Percentiles rank a stretch among this genome's conserved stretches.
Conservation (phyloP, 192 early-diverging fungal genomes). For the Mortierella antarctica region DNA sequence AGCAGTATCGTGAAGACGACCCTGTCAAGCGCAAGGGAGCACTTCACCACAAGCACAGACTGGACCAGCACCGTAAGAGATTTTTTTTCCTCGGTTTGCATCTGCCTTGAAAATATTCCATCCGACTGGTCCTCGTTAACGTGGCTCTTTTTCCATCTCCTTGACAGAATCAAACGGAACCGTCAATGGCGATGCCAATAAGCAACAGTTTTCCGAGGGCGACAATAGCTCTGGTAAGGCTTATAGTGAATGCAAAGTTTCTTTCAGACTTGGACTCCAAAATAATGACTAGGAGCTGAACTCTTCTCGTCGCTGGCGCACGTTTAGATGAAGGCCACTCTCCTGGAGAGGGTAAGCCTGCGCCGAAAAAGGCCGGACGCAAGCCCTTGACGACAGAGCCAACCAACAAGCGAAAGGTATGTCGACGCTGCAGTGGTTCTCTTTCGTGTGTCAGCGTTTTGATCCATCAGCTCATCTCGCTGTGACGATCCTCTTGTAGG, state of each 20-base stretch:
- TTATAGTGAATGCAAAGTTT: neutral
- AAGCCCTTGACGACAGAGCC: slow-evolving; percentile 71
- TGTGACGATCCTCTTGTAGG: slow-evolving; percentile 38
- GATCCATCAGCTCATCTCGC: neutral
- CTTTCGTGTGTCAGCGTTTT: neutral
- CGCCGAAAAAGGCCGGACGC: slow-evolving; percentile 68
- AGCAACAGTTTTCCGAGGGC: slow-evolving; percentile 24
- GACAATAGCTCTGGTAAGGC: slow-evolving; percentile 46
- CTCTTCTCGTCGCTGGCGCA: neutral
- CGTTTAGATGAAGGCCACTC: slow-evolving; percentile 39
- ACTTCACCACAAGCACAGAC: slow-evolving; percentile 11
- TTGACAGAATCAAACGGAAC: neutral
- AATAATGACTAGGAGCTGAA: neutral
- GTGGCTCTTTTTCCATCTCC: neutral
- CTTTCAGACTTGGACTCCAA: neutral
- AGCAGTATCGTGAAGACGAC: slow-evolving; percentile 56
- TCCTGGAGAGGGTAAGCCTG: slow-evolving; percentile 55
- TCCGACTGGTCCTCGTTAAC: neutral
- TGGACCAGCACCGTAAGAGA: slow-evolving; percentile 5
- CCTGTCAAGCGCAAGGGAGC: slow-evolving; percentile 58
- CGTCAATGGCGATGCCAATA: neutral
- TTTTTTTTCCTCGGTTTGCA: neutral
- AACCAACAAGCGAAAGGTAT: slow-evolving; percentile 53
- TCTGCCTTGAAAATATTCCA: neutral
- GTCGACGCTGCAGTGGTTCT: neutral